A percentile compares a stretch with the other conserved stretches of the same genome.
Conservation (phyloP, 2,329 filamentous ascomycete genomes). For the Thelonectria blattea region DNA sequence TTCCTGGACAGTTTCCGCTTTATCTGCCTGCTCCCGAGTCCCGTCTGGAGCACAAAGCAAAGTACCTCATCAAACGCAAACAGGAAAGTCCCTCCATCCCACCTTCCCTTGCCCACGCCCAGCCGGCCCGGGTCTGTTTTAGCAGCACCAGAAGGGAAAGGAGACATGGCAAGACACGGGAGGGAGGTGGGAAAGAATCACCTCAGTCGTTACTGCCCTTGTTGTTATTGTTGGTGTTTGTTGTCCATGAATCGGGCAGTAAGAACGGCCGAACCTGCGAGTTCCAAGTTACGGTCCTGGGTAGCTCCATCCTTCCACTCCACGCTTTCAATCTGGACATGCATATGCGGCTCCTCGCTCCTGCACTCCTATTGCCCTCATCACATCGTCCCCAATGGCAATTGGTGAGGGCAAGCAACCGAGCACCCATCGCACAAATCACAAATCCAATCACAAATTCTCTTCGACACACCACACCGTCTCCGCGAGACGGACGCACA, state of each 20-base stretch:
- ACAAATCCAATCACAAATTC: not conserved
- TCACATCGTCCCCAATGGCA: slow-evolving; percentile 18
- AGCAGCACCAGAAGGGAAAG: slow-evolving; percentile 9
- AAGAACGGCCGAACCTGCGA: slow-evolving; percentile 14
- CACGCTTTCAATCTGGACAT: slow-evolving; percentile 19
- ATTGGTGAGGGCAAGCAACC: not conserved
- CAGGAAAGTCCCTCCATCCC: slow-evolving; percentile 2
- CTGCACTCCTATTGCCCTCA: slow-evolving; percentile 17
- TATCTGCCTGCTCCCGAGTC: not conserved
- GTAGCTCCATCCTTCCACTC: slow-evolving; percentile 5
- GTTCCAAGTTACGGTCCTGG: not conserved
- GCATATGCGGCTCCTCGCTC: slow-evolving; percentile 26
- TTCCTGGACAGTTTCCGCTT: not conserved
- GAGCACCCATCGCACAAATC: too few species aligned
- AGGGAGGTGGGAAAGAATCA: not conserved
- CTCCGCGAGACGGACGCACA: not conserved
- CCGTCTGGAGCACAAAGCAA: not conserved
- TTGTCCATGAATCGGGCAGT: slow-evolving; percentile 16
- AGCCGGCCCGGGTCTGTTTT: slow-evolving; percentile 26
- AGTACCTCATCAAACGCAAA: not conserved
- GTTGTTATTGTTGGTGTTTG: not conserved
- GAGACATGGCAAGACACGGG: not conserved
- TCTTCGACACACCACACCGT: not conserved
- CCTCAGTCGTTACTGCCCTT: not conserved
- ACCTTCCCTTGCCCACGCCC: slow-evolving; percentile 9